These are phyloP conservation scores for Mycena rosella DNA, from an alignment of 768 basidiomycete species.

Conservation along the genomic window DNA sequence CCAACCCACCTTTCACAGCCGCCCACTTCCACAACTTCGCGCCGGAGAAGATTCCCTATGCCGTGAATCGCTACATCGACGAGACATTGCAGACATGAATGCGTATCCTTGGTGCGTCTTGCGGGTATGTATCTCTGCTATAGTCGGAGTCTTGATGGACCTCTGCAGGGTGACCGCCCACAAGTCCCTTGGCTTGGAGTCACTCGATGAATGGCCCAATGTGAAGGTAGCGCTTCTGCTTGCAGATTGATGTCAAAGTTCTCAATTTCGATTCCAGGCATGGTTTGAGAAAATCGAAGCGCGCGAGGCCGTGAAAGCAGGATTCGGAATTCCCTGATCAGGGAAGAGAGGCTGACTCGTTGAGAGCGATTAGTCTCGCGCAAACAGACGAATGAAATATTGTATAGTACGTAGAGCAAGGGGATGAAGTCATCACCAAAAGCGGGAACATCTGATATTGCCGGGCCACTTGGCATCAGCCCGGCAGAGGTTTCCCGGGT, in stretches of 20 bases:
- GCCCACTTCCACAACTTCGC: constrained; percentile 23
- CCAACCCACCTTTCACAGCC: constrained; percentile 9
- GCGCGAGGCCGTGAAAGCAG: constrained; percentile 42
- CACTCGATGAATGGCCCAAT: constrained; percentile 53
- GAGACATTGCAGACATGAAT: constrained; percentile 64
- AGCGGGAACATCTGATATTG: too few species aligned
- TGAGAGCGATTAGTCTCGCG: too few species aligned
- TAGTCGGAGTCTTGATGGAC: constrained; percentile 2
- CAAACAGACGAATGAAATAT: too few species aligned
- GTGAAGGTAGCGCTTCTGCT: constrained; percentile 43
- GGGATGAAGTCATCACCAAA: too few species aligned
- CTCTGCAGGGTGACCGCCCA: constrained; percentile 50
- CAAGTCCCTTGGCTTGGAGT: constrained; percentile 48
- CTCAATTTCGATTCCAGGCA: constrained; percentile 36
- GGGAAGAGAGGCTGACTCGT: too few species aligned
- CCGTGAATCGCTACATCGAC: constrained; percentile 53
- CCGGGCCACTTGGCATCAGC: too few species aligned
- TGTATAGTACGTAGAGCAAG: too few species aligned
- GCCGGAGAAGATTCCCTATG: constrained; percentile 28
- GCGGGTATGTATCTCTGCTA: too few species aligned
- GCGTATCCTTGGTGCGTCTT: constrained; percentile 42
- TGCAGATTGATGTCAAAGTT: too few species aligned
- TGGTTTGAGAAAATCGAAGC: constrained; percentile 55
- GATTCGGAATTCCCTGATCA: constrained; percentile 10
- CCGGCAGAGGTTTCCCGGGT: too few species aligned